Evolutionary conservation across 73 alveolate genomes (phyloP).

Genomic region (Urostyla sp.): DNA sequence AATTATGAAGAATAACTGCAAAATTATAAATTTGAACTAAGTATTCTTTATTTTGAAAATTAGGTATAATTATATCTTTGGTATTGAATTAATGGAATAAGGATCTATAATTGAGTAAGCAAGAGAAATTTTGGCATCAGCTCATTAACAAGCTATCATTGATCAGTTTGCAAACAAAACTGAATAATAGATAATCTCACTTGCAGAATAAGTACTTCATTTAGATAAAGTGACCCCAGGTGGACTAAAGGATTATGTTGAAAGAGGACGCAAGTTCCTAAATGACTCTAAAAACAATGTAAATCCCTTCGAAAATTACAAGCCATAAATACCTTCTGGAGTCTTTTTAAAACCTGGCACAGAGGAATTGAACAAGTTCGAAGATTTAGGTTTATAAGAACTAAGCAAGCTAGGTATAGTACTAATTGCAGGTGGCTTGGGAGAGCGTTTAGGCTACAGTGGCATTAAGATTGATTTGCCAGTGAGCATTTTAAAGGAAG

Average conservation of each 20-base stretch:
- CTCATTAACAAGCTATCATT: constrained; percentile 51
- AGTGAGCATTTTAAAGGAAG: constrained; percentile 79
- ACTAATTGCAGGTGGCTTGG: constrained; percentile 99
- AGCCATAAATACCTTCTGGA: constrained; percentile 91
- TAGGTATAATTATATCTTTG: background rate
- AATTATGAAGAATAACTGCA: too few relatives aligned
- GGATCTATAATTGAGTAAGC: background rate
- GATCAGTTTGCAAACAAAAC: constrained; percentile 40
- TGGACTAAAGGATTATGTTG: constrained; percentile 91
- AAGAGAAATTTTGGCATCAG: constrained; percentile 44
- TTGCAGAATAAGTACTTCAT: constrained; percentile 60
- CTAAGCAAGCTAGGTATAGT: constrained; percentile 90
- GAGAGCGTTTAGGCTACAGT: constrained; percentile 98
- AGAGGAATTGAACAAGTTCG: constrained; percentile 80
- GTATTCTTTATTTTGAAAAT: background rate
- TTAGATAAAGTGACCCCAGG: constrained; percentile 89
- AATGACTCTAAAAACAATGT: constrained; percentile 87
- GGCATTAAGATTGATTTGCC: constrained; percentile 97
- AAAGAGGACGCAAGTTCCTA: constrained; percentile 91
- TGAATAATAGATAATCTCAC: constrained; percentile 37
- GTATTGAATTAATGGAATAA: too few relatives aligned
- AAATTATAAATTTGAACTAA: background rate
- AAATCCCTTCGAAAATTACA: constrained; percentile 91
- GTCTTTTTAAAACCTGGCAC: constrained; percentile 81
- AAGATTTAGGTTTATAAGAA: constrained; percentile 84